Base-by-base conservation (phyloP, 108 stramenopile species). In the Pinguiococcus pyrenoidosus region DNA sequence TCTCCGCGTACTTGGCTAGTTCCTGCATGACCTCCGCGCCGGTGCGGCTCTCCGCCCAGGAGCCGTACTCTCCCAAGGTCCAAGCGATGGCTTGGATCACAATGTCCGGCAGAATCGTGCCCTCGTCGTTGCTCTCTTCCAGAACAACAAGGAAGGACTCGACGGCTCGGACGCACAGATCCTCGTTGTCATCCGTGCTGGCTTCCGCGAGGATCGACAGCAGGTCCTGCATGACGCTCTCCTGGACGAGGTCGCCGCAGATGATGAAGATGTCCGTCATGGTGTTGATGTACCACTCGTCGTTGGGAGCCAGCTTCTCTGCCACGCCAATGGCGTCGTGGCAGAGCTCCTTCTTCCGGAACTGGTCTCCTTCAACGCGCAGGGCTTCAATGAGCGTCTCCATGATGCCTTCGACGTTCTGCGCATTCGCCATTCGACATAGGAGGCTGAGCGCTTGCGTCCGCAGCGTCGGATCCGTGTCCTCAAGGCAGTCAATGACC, bases 401-500 rank as follows among this genome's bases (percentile, higher is more conserved):
- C 5, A 82, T 79, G 54, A 97, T 90, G 58, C 93, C 91, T 47
- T 92, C 90, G 9, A 92, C 91, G 69, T 98, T 98, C 46, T 90
- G 86, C 1, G 89, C 85, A 69, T 98, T 98, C 47, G 86, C 89
- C 92, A 98, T 95, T 40, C 84, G 76, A n/a, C 62, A 93, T 48
- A 96, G 62, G 32, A 96, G 66, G 71, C 92, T 89, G 60, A 98
- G 61, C 14, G 96, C 95, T 63, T 92, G 92, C 10, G 89, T 70
- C 73, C 93, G 85, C 46, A 98, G 68, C 1, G 96, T 95, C 62
- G 95, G 92, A 60, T 98, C 96, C 16, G 79, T 73, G 72, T 95
- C 92, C 74, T 95, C 89, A 43, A 98, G 76, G 66, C 96, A 98
- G 56, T 95, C 92, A 58, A 98, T 87, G n/a, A 98, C 96, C 20